Conservation (phyloP, 2,329 filamentous ascomycete genomes). For the Amylocarpus encephaloides region DNA sequence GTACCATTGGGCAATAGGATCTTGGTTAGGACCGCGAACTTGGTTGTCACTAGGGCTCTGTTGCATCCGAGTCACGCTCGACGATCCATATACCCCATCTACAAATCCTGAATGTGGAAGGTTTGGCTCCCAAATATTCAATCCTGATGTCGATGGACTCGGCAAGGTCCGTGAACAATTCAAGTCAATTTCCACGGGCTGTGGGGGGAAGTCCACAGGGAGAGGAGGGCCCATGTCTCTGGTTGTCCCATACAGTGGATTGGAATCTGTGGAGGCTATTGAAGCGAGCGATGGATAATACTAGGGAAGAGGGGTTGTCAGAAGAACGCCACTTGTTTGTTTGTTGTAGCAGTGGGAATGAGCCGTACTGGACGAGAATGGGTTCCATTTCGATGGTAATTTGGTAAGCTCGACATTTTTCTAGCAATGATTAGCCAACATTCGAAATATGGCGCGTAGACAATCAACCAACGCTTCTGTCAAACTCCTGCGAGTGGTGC, state of each 20-base stretch:
- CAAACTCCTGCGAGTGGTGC: constrained; percentile 12
- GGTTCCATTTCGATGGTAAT: constrained; percentile 18
- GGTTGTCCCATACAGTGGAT: constrained; percentile 18
- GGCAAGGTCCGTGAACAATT: constrained; percentile 25
- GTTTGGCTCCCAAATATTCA: constrained; percentile 20
- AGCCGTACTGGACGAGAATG: constrained; percentile 23
- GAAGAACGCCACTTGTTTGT: constrained; percentile 8
- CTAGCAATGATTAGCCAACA: constrained; percentile 15
- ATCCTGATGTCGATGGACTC: constrained; percentile 20
- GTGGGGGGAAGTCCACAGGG: constrained; percentile 22
- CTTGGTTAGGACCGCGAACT: constrained; percentile 18
- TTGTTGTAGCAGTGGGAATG: constrained; percentile 2
- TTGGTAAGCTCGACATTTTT: constrained; percentile 25
- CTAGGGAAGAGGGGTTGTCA: constrained; percentile 23
- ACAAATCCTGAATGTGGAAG: constrained; percentile 17
- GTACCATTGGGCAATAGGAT: constrained; percentile 34
- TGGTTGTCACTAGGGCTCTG: constrained; percentile 19
- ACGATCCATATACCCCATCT: constrained; percentile 21
- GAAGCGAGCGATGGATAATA: constrained; percentile 21
- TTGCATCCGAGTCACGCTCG: constrained; percentile 17
- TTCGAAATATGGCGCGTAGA: constrained; percentile 4
- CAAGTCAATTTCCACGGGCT: constrained; percentile 28
- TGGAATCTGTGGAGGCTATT: constrained; percentile 18
- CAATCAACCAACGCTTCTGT: constrained; percentile 13
- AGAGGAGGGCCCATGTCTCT: constrained; percentile 26